Evolutionary conservation across 1,284 basidiomycete genomes (phyloP).

Genomic region (Irpex rosettiformis): DNA sequence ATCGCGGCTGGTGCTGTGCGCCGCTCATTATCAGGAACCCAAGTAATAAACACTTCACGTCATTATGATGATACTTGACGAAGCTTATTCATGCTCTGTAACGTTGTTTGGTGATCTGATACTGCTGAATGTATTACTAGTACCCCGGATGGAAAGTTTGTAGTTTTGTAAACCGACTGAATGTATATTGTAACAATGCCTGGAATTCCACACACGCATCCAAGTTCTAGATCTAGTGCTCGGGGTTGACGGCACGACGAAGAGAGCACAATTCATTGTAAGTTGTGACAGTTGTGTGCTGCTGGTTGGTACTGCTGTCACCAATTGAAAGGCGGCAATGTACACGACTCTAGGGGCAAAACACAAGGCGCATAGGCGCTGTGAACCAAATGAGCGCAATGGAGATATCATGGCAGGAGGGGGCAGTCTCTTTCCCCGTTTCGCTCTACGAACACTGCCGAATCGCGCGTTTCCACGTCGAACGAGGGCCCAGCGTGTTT

Average conservation of each 20-base stretch:
- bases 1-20: background rate
- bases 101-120: background rate
- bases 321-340: background rate
- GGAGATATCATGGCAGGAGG: background rate
- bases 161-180: background rate
- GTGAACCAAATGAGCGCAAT: background rate
- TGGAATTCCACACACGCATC: background rate
- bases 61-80: constrained; percentile 4
- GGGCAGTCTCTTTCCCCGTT: background rate
- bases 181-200: background rate
- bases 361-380: background rate
- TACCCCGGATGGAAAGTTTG: background rate
- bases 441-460: background rate
- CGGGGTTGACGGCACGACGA: background rate
- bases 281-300: background rate
- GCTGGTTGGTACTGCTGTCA: background rate
- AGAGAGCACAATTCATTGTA: background rate
- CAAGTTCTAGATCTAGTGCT: background rate
- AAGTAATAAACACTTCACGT: background rate
- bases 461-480: background rate
- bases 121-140: background rate
- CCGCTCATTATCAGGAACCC: background rate
- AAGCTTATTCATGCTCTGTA: background rate
- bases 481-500: background rate
- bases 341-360: background rate